Evolutionary conservation across 306 rosid genomes (phyloP), one percentile per base, ranked within the genome.

Genomic region (Inga laurina): DNA sequence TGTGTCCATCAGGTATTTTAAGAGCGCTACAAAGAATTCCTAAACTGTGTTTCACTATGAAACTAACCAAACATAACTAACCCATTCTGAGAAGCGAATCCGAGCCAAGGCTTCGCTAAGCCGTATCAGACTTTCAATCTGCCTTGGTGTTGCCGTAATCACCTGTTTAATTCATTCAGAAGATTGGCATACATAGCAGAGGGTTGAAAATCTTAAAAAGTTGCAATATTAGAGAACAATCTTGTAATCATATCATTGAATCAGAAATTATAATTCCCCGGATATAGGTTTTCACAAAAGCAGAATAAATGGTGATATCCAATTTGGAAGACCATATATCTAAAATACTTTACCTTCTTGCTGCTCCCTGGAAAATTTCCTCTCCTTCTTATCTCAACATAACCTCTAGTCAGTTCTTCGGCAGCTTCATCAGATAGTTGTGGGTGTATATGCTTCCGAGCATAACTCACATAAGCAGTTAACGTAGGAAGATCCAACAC

Each of bases 121-220:
- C 22, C 97, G 97, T 85, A 96, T 86, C 85, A 94, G 86, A 89
- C 99, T 96, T 90, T 96, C 98, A 57, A 96, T 92, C 89, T 94
- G 99, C 86, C 99, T 92, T 0, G 98, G 99, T 3, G 99, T 96
- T 76, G 99, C 99, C 68, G 99, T 96, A 87, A 96, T 96, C 81
- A 96, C 99, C 99, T 96, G 90, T 86, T 79, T 41, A 80, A 59
- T 81, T 67, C 71, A 71, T 79, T 41, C 44, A 45, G 21, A 81
- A 68, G 45, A 77, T 79, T 64, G 68, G 64, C 19, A 41, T 70
- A 21, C 74, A 32, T 15, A 35, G 27, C 27, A 45, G 10, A 65
- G 78, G 18, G 68, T 27, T 27, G 37, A 4, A 61, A 61, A 59
- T 22, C 54, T 69, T 65, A 6, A n/a, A 22, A 18, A 74, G 74